Evolutionary conservation across 2,329 filamentous ascomycete species (phyloP).

Genomic region (Pyrenophora teres): DNA sequence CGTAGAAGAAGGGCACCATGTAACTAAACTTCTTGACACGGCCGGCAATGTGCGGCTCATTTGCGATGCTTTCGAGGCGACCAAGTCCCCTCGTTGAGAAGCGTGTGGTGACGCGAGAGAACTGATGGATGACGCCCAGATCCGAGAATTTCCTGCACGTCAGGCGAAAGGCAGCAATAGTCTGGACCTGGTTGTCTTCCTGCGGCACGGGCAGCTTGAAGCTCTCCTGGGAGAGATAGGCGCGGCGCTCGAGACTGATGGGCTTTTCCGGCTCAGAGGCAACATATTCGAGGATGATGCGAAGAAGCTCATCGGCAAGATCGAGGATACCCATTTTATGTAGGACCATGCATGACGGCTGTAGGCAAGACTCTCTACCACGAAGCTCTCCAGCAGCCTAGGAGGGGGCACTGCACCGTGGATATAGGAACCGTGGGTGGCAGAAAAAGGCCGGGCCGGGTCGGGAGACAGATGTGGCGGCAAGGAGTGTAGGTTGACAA

Average conservation of each 20-base stretch:
- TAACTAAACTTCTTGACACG: constrained; percentile 66
- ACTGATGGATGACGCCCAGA: constrained; percentile 57
- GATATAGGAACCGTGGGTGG: constrained; percentile 25
- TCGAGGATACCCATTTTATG: constrained; percentile 45
- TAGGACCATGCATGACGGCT: constrained; percentile 35
- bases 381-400: constrained; percentile 11
- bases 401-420: constrained; percentile 24
- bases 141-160: constrained; percentile 46
- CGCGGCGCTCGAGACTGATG: constrained; percentile 55
- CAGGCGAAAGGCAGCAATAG: constrained; percentile 54
- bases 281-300: constrained; percentile 57
- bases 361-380: constrained; percentile 11
- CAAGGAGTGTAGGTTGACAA: constrained; percentile 23
- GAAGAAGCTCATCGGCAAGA: constrained; percentile 57
- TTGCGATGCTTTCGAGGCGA: constrained; percentile 56
- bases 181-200: constrained; percentile 50
- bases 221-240: constrained; percentile 58
- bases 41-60: constrained; percentile 55
- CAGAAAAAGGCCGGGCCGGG: constrained; percentile 27
- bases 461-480: constrained; percentile 32
- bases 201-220: constrained; percentile 53
- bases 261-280: constrained; percentile 58
- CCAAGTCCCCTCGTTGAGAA: constrained; percentile 57
- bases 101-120: constrained; percentile 57
- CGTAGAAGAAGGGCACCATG: constrained; percentile 64